Evolutionary conservation across 2,329 filamentous ascomycete species (phyloP), one percentile per base, ranked within the genome.

Genomic region (Claviceps pazoutovae): DNA sequence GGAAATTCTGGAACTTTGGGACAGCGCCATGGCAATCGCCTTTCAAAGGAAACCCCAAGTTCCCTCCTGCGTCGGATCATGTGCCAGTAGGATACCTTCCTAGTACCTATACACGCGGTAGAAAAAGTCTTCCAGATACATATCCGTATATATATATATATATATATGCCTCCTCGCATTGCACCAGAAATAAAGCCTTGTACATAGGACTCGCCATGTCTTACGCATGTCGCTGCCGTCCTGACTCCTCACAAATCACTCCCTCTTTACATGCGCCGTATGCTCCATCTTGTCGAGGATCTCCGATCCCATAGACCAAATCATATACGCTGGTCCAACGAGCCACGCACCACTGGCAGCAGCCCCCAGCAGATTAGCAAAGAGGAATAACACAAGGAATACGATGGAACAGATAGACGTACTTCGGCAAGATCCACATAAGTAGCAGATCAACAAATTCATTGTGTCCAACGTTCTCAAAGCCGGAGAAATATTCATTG

Each of bases 351-450:
- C 76, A 56, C 78, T 81, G 26, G n/a, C 42, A 8, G 14, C 17
- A 34, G 46, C 78, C 80, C n/a, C 17, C 42, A 8, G 11, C 17
- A 23, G 46, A 38, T 8, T 47, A 16, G 4, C 30, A 11, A 16
- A 19, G n/a, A 36, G n/a, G 3, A 44, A 39, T 16, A 14, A 13
- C 6, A 34, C 8, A 2, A 19, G 21, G 16, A 41, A 41, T 11
- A 34, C 30, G 30, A 34, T 34, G 30, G 30, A 9, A 4, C 21
- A 30, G 5, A 23, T n/a, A 37, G 2, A 64, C 76, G 61, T 62
- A 80, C 77, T 80, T 80, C 49, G 76, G 76, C 49, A 81, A 72
- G 50, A 79, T 72, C 76, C 77, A 82, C 48, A 80, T 63, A 49
- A 72, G 60, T 44, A 80, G 51, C 36, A 81, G 64, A 46, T 71